These are phyloP conservation scores for Tetrahymena malaccensis DNA, from an alignment of 73 alveolate genomes.

Conservation along the genomic window DNA sequence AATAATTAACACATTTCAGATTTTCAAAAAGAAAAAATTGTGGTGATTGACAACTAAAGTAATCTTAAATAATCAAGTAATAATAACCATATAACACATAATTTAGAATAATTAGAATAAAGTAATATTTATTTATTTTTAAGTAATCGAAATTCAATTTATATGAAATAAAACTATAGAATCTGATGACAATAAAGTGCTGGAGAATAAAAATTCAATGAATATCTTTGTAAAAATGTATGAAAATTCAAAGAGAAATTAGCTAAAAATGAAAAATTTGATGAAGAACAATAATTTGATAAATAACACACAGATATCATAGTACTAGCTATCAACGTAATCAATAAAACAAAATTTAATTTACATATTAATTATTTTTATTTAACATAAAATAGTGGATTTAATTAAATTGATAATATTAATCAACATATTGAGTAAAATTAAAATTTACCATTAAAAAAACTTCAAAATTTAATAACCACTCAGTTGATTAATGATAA, in stretches of 20 bases:
- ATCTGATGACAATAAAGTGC: not conserved
- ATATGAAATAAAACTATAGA: not conserved
- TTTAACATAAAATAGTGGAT: not conserved
- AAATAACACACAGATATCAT: not conserved
- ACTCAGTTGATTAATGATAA: not conserved
- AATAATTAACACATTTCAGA: not conserved
- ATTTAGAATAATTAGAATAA: not conserved
- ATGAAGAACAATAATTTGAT: not conserved
- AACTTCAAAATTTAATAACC: not conserved
- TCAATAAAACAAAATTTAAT: too few species aligned
- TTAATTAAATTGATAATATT: not conserved
- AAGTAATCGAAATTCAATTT: too few species aligned
- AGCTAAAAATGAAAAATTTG: not conserved
- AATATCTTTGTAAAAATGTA: not conserved
- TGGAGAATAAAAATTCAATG: not conserved
- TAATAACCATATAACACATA: not conserved
- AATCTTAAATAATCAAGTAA: not conserved
- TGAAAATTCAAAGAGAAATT: not conserved
- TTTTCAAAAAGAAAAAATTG: not conserved
- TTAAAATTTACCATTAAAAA: not conserved
- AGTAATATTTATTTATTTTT: not conserved
- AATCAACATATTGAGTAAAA: too few species aligned
- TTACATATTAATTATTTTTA: too few species aligned
- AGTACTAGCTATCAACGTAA: not conserved
- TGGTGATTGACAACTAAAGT: not conserved